phyloP scores from a whole-genome alignment of 805 yeast genomes.

The Myxozyma sirexii region DNA sequence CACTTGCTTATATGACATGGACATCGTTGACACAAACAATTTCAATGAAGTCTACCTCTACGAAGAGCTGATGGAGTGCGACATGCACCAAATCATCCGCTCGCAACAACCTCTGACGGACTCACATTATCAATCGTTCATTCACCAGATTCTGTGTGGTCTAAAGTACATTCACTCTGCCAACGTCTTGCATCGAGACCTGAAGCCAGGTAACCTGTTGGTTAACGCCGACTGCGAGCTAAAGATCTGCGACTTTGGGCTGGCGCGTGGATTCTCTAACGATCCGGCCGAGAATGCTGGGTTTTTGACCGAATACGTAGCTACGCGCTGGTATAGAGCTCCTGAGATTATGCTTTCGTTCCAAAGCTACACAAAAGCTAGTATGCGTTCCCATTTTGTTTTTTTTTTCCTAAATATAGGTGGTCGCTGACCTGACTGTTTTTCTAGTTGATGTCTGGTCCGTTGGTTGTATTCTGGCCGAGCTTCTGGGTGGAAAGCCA shows the following conservation, averaged over 20 bases:
- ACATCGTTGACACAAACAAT: constrained; percentile 74
- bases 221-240: constrained; percentile 97
- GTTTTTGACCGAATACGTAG: constrained; percentile 96
- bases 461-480: constrained; percentile 95
- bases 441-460: constrained; percentile 83
- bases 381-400: constrained; percentile 16
- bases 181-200: constrained; percentile 89
- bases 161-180: constrained; percentile 87
- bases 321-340: constrained; percentile 98
- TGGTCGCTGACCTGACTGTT: not conserved
- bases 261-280: constrained; percentile 87
- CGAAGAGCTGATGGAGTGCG: constrained; percentile 98
- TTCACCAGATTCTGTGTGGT: constrained; percentile 91
- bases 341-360: constrained; percentile 96
- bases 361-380: constrained; percentile 94
- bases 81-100: constrained; percentile 94
- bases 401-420: not conserved
- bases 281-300: constrained; percentile 85
- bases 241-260: constrained; percentile 94
- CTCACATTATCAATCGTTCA: constrained; percentile 87
- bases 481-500: constrained; percentile 86
- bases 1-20: constrained; percentile 92
- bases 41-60: constrained; percentile 92
- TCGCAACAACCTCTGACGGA: constrained; percentile 93
- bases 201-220: constrained; percentile 89